phyloP scores from a whole-genome alignment of 768 basidiomycete genomes.

The Trametes villosa region DNA sequence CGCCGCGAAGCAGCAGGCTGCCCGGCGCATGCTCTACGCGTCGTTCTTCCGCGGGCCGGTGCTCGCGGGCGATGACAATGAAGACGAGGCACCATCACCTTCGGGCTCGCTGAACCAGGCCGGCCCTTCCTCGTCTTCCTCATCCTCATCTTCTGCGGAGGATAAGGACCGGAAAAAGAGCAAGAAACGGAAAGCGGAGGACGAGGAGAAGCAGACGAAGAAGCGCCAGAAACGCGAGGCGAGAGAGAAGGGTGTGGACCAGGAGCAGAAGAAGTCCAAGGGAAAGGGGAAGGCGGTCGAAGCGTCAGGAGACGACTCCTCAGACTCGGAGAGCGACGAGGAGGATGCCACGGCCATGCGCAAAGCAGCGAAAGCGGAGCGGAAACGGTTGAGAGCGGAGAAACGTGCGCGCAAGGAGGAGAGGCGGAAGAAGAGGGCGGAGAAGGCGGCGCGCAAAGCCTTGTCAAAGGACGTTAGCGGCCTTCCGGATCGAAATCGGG shows the following conservation, averaged over 20 bases:
- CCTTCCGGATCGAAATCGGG: neutral
- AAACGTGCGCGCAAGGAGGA: conserved; percentile 33
- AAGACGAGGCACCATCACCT: conserved; percentile 4
- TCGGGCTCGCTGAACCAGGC: neutral
- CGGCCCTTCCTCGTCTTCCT: neutral
- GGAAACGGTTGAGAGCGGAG: conserved; percentile 30
- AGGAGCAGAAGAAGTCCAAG: conserved; percentile 6
- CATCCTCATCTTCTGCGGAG: neutral
- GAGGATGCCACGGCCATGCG: conserved; percentile 4
- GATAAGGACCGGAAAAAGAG: neutral
- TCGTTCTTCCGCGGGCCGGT: conserved; percentile 81
- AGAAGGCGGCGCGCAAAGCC: conserved; percentile 17
- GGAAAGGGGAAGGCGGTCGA: conserved; percentile 13
- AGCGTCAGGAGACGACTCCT: conserved; percentile 4
- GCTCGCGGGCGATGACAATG: conserved; percentile 48
- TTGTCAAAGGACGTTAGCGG: neutral
- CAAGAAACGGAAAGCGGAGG: conserved; percentile 19
- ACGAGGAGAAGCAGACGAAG: conserved; percentile 14
- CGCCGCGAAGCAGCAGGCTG: conserved; percentile 77
- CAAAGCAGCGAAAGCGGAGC: conserved; percentile 25
- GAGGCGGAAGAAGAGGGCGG: conserved; percentile 21
- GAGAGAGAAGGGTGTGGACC: conserved; percentile 4
- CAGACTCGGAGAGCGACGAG: neutral
- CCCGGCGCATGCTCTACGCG: conserved; percentile 74
- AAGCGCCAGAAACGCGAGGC: conserved; percentile 21